Evolutionary conservation across 2,329 filamentous ascomycete species (phyloP).

Genomic region (Ophiocordyceps camponoti-rufipedis): DNA sequence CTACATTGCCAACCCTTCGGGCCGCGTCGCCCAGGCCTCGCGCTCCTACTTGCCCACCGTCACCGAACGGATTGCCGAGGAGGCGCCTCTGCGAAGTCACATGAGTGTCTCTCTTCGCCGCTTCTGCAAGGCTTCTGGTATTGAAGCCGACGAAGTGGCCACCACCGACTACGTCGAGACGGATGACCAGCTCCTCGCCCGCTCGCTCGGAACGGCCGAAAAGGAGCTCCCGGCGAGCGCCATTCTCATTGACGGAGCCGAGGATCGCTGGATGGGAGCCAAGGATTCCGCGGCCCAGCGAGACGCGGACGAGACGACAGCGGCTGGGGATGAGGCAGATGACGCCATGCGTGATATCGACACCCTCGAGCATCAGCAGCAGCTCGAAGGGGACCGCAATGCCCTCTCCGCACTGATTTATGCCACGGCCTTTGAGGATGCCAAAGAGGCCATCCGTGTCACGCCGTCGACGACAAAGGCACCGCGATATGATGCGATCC

Average conservation of each 20-base stretch:
- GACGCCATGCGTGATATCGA: conserved; percentile 4
- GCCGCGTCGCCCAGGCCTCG: conserved; percentile 29
- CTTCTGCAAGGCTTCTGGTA: conserved; percentile 17
- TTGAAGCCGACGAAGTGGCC: conserved; percentile 15
- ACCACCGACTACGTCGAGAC: conserved; percentile 15
- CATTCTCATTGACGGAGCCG: conserved; percentile 7
- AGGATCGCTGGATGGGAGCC: conserved; percentile 6
- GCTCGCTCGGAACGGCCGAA: conserved; percentile 17
- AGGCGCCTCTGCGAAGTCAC: conserved; percentile 15
- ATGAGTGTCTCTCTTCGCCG: conserved; percentile 15
- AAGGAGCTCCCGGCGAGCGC: conserved; percentile 14
- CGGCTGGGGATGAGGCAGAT: conserved; percentile 8
- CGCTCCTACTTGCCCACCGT: conserved; percentile 20
- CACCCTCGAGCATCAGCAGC: not conserved
- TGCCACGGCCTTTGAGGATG: conserved; percentile 13
- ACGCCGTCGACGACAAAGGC: conserved; percentile 11
- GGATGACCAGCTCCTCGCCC: conserved; percentile 14
- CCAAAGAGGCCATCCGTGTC: conserved; percentile 9
- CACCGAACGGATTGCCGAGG: conserved; percentile 15
- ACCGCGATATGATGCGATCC: conserved; percentile 18
- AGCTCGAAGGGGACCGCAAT: conserved; percentile 6
- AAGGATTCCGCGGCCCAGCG: not conserved
- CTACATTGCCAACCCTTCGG: conserved; percentile 26
- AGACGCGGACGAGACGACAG: not conserved
- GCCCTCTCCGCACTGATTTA: conserved; percentile 13